phyloP scores from a whole-genome alignment of 192 early-diverging fungal species.

The Podila clonocystis region DNA sequence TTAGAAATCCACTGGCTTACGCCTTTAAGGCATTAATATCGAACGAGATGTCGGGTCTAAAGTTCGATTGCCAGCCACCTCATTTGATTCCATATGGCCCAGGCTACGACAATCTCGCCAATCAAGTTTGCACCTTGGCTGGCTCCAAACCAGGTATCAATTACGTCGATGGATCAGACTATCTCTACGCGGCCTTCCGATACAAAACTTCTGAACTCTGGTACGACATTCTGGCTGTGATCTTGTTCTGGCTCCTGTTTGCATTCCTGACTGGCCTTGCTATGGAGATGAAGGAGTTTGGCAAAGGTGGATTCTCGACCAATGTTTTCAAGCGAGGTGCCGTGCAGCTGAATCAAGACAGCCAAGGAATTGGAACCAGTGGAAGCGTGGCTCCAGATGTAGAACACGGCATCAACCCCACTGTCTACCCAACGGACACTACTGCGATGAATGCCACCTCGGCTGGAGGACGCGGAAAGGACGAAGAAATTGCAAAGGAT shows the following conservation, averaged over 20 bases:
- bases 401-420: conserved; percentile 20
- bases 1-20: conserved; percentile 70
- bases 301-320: conserved; percentile 56
- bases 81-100: conserved; percentile 18
- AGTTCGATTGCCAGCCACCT: conserved; percentile 39
- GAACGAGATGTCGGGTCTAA: conserved; percentile 67
- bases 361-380: not conserved
- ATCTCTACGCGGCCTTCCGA: conserved; percentile 58
- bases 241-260: conserved; percentile 51
- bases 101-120: conserved; percentile 36
- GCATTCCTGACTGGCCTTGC: conserved; percentile 30
- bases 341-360: conserved; percentile 25
- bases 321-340: conserved; percentile 54
- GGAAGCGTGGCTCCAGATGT: conserved; percentile 30
- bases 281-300: conserved; percentile 71
- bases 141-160: conserved; percentile 63
- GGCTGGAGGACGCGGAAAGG: not conserved
- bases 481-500: conserved; percentile 21
- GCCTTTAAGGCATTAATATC: conserved; percentile 63
- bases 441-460: conserved; percentile 21
- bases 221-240: conserved; percentile 65
- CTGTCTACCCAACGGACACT: conserved; percentile 35
- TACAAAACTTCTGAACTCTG: conserved; percentile 65
- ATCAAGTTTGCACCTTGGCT: conserved; percentile 67
- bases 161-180: conserved; percentile 66